phyloP scores from a whole-genome alignment of 805 yeast species.

The Suhomyces vadensis region DNA sequence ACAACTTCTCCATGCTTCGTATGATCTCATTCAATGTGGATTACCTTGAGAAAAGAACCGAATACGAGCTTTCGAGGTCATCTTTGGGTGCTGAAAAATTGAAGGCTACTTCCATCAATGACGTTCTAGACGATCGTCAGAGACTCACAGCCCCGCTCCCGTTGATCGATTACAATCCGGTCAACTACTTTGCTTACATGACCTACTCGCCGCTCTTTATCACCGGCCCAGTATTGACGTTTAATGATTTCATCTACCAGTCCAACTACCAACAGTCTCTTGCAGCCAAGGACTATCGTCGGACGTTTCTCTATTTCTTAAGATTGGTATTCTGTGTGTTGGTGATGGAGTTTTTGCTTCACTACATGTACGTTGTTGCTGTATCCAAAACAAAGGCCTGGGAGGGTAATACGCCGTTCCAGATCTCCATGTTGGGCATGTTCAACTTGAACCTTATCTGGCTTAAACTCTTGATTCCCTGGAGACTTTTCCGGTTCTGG shows the following conservation, averaged over 20 bases:
- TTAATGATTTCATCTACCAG: constrained; percentile 87
- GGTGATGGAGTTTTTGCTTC: constrained; percentile 87
- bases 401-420: constrained; percentile 86
- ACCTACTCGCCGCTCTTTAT: constrained; percentile 86
- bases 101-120: constrained; percentile 3
- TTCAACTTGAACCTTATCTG: constrained; percentile 89
- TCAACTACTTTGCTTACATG: constrained; percentile 72
- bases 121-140: constrained; percentile 54
- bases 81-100: constrained; percentile 7
- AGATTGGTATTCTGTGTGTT: constrained; percentile 73
- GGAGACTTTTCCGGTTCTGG: constrained; percentile 96
- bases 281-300: constrained; percentile 52
- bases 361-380: constrained; percentile 90
- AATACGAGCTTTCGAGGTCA: not conserved
- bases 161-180: constrained; percentile 56
- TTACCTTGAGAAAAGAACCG: constrained; percentile 47
- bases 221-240: constrained; percentile 94
- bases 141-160: constrained; percentile 67
- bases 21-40: constrained; percentile 84
- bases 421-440: constrained; percentile 90
- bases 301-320: constrained; percentile 61
- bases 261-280: constrained; percentile 53
- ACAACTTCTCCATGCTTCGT: constrained; percentile 83
- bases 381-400: constrained; percentile 88
- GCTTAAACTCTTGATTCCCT: constrained; percentile 90